phyloP scores from a whole-genome alignment of 202 grass and related monocot species.

The Hordeum pubiflorum region DNA sequence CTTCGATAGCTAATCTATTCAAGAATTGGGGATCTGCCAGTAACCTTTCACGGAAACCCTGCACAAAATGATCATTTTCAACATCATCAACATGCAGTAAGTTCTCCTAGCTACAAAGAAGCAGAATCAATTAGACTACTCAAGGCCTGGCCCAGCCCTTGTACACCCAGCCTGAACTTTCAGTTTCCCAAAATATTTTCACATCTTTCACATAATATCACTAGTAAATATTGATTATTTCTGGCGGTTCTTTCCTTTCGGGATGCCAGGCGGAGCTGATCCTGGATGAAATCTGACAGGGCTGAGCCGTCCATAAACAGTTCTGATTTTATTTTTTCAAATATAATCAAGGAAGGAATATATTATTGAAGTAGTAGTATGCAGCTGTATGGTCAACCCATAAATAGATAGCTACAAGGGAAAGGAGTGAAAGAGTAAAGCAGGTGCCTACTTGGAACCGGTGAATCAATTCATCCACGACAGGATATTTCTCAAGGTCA shows the following conservation, averaged over 20 bases:
- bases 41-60: slow-evolving; percentile 96
- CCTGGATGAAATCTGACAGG: background rate
- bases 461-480: slow-evolving; percentile 75
- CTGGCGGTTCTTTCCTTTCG: background rate
- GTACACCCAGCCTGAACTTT: background rate
- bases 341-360: background rate
- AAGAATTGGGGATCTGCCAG: slow-evolving; percentile 90
- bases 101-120: background rate
- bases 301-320: background rate
- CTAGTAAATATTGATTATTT: background rate
- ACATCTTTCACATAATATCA: background rate
- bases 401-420: background rate
- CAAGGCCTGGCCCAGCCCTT: background rate
- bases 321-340: background rate
- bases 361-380: background rate
- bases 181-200: background rate
- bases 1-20: slow-evolving; percentile 86
- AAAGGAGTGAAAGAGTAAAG: slow-evolving; percentile 14
- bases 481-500: slow-evolving; percentile 91
- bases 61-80: slow-evolving; percentile 20
- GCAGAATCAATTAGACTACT: background rate
- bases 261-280: background rate
- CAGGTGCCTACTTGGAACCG: slow-evolving; percentile 72
- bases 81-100: background rate
- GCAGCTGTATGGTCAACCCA: background rate